Evolutionary conservation across 2,329 filamentous ascomycete genomes (phyloP).

Genomic region (Trichoderma oligosporum): DNA sequence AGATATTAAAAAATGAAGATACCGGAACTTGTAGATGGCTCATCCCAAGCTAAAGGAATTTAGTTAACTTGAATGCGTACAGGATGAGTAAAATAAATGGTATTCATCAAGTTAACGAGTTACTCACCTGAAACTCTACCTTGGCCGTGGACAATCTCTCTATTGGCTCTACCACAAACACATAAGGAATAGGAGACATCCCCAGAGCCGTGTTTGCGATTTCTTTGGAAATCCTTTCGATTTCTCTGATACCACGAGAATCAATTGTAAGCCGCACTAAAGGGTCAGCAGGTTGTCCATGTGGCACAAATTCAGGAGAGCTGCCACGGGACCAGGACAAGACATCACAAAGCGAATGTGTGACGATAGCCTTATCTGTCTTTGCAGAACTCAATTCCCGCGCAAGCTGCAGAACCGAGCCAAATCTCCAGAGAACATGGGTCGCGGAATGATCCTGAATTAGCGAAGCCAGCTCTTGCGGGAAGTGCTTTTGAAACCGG

Average conservation of each 20-base stretch:
- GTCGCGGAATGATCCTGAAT: not conserved
- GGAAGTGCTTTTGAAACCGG: not conserved
- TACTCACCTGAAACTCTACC: not conserved
- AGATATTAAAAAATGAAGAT: not conserved
- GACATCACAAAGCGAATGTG: not conserved
- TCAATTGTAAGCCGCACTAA: not conserved
- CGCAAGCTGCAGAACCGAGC: not conserved
- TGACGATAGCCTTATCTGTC: not conserved
- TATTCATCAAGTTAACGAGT: too few relatives aligned
- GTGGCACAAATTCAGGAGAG: not conserved
- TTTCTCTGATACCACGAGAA: not conserved
- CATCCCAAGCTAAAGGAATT: not conserved
- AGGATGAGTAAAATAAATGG: not conserved
- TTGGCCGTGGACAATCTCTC: not conserved
- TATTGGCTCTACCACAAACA: not conserved
- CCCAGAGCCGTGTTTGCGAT: not conserved
- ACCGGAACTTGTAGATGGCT: not conserved
- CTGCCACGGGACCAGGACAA: constrained; percentile 3
- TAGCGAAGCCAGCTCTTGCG: not conserved
- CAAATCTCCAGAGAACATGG: constrained; percentile 1
- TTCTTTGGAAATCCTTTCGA: not conserved
- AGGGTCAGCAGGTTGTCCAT: not conserved
- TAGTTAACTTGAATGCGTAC: not conserved
- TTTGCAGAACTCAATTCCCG: not conserved
- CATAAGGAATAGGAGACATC: not conserved